These are phyloP conservation scores for Quercus glauca DNA, from an alignment of 306 rosid genomes.

Conservation along the genomic window DNA sequence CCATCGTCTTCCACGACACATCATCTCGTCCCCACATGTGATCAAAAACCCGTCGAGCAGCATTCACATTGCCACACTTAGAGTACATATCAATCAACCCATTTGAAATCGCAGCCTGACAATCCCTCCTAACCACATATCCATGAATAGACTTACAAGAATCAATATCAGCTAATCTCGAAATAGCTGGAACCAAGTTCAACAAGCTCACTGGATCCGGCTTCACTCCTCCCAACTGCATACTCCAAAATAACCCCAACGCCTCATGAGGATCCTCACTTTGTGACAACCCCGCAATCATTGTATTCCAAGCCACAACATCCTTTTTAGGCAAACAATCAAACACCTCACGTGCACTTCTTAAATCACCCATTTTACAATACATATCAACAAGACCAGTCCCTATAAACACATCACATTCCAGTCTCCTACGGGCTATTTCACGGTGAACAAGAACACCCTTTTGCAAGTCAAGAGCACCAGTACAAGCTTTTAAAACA, in stretches of 20 bases:
- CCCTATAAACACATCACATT: slow-evolving; percentile 58
- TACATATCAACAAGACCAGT: slow-evolving; percentile 63
- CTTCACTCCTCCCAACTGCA: slow-evolving; percentile 42
- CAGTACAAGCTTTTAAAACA: slow-evolving; percentile 62
- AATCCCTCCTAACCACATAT: slow-evolving; percentile 46
- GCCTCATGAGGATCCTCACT: slow-evolving; percentile 45
- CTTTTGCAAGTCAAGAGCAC: slow-evolving; percentile 47
- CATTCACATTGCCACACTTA: slow-evolving; percentile 50
- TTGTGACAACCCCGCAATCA: slow-evolving; percentile 66
- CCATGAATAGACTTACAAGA: slow-evolving; percentile 63
- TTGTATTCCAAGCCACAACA: slow-evolving; percentile 55
- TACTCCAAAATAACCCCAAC: slow-evolving; percentile 35
- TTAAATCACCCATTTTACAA: slow-evolving; percentile 52
- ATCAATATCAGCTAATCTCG: slow-evolving; percentile 40
- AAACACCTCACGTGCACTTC: slow-evolving; percentile 48
- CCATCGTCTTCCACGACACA: slow-evolving; percentile 60
- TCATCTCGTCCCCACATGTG: slow-evolving; percentile 43
- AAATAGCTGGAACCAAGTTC: slow-evolving; percentile 69
- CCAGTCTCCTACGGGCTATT: slow-evolving; percentile 35
- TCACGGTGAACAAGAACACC: slow-evolving; percentile 46
- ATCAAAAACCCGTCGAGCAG: slow-evolving; percentile 41
- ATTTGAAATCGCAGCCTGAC: slow-evolving; percentile 35
- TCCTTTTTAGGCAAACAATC: slow-evolving; percentile 56
- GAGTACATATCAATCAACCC: slow-evolving; percentile 73
- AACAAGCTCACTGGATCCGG: slow-evolving; percentile 57